Evolutionary conservation across 2,329 filamentous ascomycete genomes (phyloP).

Genomic region (Cyphellophora attinorum): DNA sequence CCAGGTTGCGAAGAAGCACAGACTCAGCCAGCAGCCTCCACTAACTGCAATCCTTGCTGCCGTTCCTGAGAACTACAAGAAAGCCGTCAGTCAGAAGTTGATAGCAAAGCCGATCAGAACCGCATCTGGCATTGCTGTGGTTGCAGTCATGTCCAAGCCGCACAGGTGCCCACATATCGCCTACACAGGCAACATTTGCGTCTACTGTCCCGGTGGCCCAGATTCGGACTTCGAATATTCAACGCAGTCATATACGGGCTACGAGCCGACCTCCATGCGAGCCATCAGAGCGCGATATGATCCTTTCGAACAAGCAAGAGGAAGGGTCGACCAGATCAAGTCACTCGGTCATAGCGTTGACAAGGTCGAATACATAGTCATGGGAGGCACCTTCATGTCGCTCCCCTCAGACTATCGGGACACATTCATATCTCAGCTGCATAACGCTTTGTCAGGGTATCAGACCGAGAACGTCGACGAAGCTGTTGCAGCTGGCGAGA

Average conservation of each 20-base stretch:
- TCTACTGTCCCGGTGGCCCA: conserved; percentile 94
- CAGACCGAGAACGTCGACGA: conserved; percentile 92
- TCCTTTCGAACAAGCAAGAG: conserved; percentile 92
- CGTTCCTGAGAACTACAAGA: conserved; percentile 99
- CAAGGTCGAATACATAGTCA: conserved; percentile 99
- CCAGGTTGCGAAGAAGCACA: conserved; percentile 87
- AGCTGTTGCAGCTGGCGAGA: conserved; percentile 84
- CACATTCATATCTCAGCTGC: conserved; percentile 86
- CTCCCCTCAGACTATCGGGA: conserved; percentile 80
- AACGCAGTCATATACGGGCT: conserved; percentile 96
- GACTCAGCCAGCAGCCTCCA: conserved; percentile 75
- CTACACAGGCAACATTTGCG: conserved; percentile 90
- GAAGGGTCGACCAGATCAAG: conserved; percentile 93
- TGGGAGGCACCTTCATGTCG: conserved; percentile 99
- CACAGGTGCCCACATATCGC: conserved; percentile 96
- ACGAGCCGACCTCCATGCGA: conserved; percentile 97
- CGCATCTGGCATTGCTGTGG: conserved; percentile 76
- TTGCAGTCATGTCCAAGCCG: conserved; percentile 99
- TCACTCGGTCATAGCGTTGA: conserved; percentile 92
- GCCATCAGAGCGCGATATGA: conserved; percentile 95
- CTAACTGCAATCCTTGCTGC: conserved; percentile 95
- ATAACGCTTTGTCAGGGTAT: conserved; percentile 94
- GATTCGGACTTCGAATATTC: conserved; percentile 99
- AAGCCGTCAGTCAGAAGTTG: conserved; percentile 92
- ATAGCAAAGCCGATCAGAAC: conserved; percentile 96